These are phyloP conservation scores for Pezicula neosporulosa DNA, from an alignment of 2,329 filamentous ascomycete species.

Conservation along the genomic window DNA sequence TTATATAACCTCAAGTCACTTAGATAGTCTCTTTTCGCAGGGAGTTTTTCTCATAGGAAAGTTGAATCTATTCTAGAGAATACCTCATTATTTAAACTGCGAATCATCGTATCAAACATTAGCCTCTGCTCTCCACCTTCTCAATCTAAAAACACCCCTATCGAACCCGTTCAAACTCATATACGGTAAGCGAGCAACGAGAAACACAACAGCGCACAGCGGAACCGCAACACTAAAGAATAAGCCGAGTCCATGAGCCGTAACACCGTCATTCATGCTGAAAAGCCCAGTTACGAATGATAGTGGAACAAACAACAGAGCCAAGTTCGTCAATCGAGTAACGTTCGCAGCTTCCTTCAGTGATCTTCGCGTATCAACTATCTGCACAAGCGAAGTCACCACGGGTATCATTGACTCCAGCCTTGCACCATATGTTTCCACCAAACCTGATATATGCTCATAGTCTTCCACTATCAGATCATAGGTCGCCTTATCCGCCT, in stretches of 20 bases:
- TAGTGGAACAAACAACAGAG: slow-evolving; percentile 6
- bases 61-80: too few species aligned
- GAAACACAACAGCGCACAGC: slow-evolving; percentile 2
- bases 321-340: slow-evolving; percentile 8
- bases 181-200: neutral
- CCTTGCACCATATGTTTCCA: slow-evolving; percentile 5
- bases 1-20: too few species aligned
- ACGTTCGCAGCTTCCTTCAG: slow-evolving; percentile 10
- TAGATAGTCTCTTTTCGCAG: too few species aligned
- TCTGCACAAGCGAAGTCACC: slow-evolving; percentile 10
- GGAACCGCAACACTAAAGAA: slow-evolving; percentile 2
- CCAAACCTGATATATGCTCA: slow-evolving; percentile 2
- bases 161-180: too few species aligned
- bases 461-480: slow-evolving; percentile 4
- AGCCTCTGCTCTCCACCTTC: too few species aligned
- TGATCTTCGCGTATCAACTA: slow-evolving; percentile 6
- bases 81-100: too few species aligned
- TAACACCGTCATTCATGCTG: slow-evolving; percentile 4
- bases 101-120: too few species aligned
- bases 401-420: slow-evolving; percentile 9
- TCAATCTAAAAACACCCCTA: too few species aligned
- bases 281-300: slow-evolving; percentile 3
- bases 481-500: neutral
- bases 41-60: too few species aligned
- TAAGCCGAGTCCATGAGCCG: neutral